phyloP scores from a whole-genome alignment of 2,329 filamentous ascomycete genomes.

The Metarhizium brunneum region DNA sequence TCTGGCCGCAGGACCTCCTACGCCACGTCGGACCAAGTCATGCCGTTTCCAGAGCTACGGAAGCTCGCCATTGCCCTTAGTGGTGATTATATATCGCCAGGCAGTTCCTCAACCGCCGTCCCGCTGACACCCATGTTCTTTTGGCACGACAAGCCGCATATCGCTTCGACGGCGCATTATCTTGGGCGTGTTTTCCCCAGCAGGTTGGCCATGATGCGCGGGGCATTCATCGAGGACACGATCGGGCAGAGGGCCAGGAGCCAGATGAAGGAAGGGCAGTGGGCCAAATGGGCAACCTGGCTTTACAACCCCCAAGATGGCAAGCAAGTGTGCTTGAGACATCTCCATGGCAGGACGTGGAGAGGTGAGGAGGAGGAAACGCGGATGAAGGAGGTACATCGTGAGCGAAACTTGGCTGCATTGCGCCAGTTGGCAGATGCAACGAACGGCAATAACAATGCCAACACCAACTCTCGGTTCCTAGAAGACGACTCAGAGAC shows the following conservation, averaged over 20 bases:
- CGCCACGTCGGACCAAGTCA: slow-evolving; percentile 36
- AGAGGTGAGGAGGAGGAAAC: slow-evolving; percentile 22
- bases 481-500: background rate
- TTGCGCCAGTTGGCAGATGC: background rate
- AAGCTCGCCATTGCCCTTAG: slow-evolving; percentile 32
- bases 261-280: slow-evolving; percentile 46
- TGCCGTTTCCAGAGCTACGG: slow-evolving; percentile 30
- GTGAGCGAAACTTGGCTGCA: background rate
- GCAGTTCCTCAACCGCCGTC: slow-evolving; percentile 15
- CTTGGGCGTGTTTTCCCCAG: slow-evolving; percentile 38
- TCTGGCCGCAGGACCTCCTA: slow-evolving; percentile 43
- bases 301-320: slow-evolving; percentile 42
- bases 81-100: slow-evolving; percentile 22
- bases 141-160: slow-evolving; percentile 50
- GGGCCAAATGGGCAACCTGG: slow-evolving; percentile 46
- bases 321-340: slow-evolving; percentile 34
- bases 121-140: slow-evolving; percentile 47
- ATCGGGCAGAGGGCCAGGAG: slow-evolving; percentile 44
- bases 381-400: background rate
- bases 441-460: background rate
- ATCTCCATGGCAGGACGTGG: slow-evolving; percentile 43
- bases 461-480: background rate
- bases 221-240: slow-evolving; percentile 48
- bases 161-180: slow-evolving; percentile 40
- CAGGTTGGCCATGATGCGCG: slow-evolving; percentile 38